Base-by-base conservation (phyloP, 2,329 filamentous ascomycete species). In the Stagonosporopsis chrysanthemi region DNA sequence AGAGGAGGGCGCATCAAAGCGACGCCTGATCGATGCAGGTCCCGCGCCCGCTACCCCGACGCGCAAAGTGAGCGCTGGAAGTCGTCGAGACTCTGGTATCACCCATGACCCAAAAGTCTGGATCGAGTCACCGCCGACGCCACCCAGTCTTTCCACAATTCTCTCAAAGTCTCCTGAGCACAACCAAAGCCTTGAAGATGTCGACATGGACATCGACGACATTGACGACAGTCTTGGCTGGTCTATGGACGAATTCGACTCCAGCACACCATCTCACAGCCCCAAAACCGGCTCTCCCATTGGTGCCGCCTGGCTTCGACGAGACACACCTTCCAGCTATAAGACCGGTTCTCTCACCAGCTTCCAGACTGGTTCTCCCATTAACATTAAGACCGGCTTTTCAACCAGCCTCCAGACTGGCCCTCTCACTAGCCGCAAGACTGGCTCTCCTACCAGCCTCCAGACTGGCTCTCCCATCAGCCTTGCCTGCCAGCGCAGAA, bases 11-110 rank as follows among this genome's bases (percentile, higher is more conserved):
- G 62, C 69, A 23, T 63, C 58, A 39, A 74, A 75, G 65, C 69
- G 67, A 61, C 69, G 71, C 41, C 62, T 74, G 26, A 31, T 74
- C 29, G 69, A 72, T 35, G 65, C 61, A 6, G 68, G 68, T 9
- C 46, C 56, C n/a, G 53, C 35, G 33, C 60, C 55, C 9, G 23
- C 40, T n/a, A 58, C 64, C 19, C 62, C 61, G 1, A 64, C 58
- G 19, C 61, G 52, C 50, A 19, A 17, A 33, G 17, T n/a, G 35
- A 28, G 19, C 22, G 3, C 43, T 24, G 41, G 19, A 29, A 42
- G 11, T 3, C 17, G 22, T 42, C 14, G 17, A 22, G 9, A 19
- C 42, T 11, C 26, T 40, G 28, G 38, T 40, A 26, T 47, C 39
- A 42, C 15, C 14, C 24, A 33, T 28, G 35, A 17, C 9, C 26